Percentiles rank a stretch among this genome's conserved stretches.
Evolutionary conservation across 352 stramenopile genomes (phyloP).

Genomic region (Blastocystis sp.): DNA sequence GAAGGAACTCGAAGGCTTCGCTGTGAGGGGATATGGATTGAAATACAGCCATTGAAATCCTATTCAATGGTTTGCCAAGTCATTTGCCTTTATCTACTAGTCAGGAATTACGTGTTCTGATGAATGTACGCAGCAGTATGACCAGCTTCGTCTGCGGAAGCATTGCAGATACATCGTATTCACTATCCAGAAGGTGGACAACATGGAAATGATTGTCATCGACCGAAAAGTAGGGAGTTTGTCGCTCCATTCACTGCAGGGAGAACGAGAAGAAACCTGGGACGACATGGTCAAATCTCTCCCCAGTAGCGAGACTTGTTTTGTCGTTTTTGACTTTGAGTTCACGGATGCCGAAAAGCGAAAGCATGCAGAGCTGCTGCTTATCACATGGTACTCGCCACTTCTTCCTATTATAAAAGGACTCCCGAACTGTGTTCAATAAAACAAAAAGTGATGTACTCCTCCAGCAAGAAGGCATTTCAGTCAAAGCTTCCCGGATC

Average conservation of each 20-base stretch:
- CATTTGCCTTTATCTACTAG: background rate
- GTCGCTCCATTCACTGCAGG: background rate
- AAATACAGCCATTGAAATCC: background rate
- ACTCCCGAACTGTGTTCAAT: conserved; percentile 48
- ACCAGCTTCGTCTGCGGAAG: conserved; percentile 47
- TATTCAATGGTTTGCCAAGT: background rate
- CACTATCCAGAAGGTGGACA: conserved; percentile 47
- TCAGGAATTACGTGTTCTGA: conserved; percentile 57
- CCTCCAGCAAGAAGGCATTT: conserved; percentile 55
- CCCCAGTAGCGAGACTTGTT: conserved; percentile 25
- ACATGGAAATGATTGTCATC: conserved; percentile 45
- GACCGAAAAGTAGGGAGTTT: background rate
- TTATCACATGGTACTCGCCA: conserved; percentile 38
- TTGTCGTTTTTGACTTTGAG: conserved; percentile 53
- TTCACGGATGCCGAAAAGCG: conserved; percentile 21
- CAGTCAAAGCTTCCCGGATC: conserved; percentile 22
- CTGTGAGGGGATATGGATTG: background rate
- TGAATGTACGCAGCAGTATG: conserved; percentile 42
- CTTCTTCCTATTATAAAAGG: background rate
- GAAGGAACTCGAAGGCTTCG: background rate
- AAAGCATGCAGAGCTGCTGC: conserved; percentile 37
- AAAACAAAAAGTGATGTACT: conserved; percentile 59
- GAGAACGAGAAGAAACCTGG: conserved; percentile 43
- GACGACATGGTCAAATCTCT: conserved; percentile 43
- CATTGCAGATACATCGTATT: conserved; percentile 60